These are phyloP conservation scores for Gryganskiella cystojenkinii DNA, from an alignment of 192 early-diverging fungal genomes.

Conservation along the genomic window DNA sequence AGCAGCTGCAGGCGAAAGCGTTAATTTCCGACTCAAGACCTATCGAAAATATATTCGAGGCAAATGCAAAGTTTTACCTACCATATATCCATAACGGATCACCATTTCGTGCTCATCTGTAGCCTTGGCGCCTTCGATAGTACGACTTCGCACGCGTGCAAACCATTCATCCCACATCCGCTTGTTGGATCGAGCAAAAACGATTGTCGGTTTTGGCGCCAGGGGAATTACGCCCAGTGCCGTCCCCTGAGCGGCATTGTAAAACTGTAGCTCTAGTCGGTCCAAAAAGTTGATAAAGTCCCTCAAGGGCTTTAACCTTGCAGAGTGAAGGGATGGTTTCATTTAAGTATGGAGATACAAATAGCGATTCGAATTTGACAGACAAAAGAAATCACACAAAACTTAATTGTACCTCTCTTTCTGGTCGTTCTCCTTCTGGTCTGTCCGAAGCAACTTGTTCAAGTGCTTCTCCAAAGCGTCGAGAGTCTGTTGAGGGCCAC, in stretches of 20 bases:
- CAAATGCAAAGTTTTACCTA: too few relatives aligned
- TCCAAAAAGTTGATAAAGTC: conserved; percentile 72
- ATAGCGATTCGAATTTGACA: too few relatives aligned
- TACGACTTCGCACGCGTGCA: conserved; percentile 60
- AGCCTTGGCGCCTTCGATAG: conserved; percentile 64
- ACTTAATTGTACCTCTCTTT: conserved; percentile 2
- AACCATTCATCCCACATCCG: conserved; percentile 87
- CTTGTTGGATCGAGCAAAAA: conserved; percentile 80
- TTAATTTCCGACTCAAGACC: too few relatives aligned
- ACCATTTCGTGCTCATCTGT: conserved; percentile 54
- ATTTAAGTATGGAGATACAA: background rate
- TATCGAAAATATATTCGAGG: too few relatives aligned
- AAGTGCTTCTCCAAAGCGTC: conserved; percentile 61
- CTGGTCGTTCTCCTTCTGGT: background rate
- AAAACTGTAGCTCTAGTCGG: conserved; percentile 78
- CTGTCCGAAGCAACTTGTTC: conserved; percentile 38
- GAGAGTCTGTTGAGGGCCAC: conserved; percentile 74
- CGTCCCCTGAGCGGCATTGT: conserved; percentile 70
- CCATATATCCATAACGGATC: conserved; percentile 51
- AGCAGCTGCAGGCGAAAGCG: conserved; percentile 14
- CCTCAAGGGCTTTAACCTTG: conserved; percentile 43
- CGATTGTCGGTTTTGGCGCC: conserved; percentile 69
- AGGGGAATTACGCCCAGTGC: conserved; percentile 62
- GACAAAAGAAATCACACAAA: too few relatives aligned
- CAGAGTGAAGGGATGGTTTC: background rate